Percentiles rank a stretch among this genome's conserved stretches.
phyloP scores from a whole-genome alignment of 768 basidiomycete species.

The Agrocybe pediades region DNA sequence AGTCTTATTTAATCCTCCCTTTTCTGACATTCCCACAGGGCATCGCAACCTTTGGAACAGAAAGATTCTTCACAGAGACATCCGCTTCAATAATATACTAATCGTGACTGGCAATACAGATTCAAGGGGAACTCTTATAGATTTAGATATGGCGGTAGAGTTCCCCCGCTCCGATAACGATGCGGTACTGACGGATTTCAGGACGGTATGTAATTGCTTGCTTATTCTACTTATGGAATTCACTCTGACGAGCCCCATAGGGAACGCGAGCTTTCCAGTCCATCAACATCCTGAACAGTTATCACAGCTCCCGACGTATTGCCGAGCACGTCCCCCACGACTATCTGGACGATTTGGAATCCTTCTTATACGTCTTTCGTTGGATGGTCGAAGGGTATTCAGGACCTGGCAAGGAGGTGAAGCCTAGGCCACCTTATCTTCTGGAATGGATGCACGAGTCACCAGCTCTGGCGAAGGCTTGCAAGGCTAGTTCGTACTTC shows the following conservation, averaged over 20 bases:
- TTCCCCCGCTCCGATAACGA: not conserved
- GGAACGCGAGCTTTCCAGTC: conserved; percentile 16
- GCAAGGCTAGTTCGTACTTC: too few species aligned
- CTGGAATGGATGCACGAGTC: too few species aligned
- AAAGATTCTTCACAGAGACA: conserved; percentile 26
- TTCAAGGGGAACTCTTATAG: conserved; percentile 9
- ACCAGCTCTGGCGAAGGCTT: too few species aligned
- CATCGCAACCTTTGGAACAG: conserved; percentile 15
- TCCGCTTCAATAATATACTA: conserved; percentile 27
- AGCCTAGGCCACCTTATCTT: not conserved
- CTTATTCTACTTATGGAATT: not conserved
- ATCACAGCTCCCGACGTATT: not conserved
- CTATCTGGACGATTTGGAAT: conserved; percentile 8
- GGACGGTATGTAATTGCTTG: conserved; percentile 2
- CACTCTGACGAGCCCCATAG: not conserved
- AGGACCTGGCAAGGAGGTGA: not conserved
- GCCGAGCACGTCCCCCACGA: not conserved
- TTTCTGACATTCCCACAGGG: conserved; percentile 9
- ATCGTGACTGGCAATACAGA: not conserved
- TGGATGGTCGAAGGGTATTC: not conserved
- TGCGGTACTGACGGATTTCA: not conserved
- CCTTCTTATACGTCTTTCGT: conserved; percentile 3
- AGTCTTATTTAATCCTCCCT: too few species aligned
- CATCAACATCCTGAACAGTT: conserved; percentile 2
- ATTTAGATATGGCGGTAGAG: conserved; percentile 16